A percentile compares a stretch with the other conserved stretches of the same genome.
Conservation (phyloP, 2,329 filamentous ascomycete genomes). For the Emydomyces testavorans region DNA sequence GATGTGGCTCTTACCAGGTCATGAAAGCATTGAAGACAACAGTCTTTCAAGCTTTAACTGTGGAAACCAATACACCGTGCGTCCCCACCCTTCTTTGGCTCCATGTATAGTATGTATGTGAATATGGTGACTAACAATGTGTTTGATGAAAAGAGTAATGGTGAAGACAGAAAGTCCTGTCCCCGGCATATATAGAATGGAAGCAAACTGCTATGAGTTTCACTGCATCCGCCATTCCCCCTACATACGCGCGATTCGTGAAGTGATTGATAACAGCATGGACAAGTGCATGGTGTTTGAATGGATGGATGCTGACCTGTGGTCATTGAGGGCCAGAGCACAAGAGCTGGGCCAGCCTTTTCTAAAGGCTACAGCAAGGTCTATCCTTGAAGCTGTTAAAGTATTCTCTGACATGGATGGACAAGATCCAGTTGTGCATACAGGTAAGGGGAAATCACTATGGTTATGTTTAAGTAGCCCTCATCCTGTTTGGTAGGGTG, state of each 20-base stretch:
- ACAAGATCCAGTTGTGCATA: conserved; percentile 10
- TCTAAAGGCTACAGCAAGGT: conserved; percentile 10
- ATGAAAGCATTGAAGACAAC: conserved; percentile 9
- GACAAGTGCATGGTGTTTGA: conserved; percentile 16
- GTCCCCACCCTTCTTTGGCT: background rate
- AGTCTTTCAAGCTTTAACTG: conserved; percentile 5
- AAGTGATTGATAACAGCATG: conserved; percentile 12
- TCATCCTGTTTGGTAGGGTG: background rate
- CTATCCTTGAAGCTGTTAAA: conserved; percentile 12
- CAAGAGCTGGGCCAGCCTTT: conserved; percentile 2
- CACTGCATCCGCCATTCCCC: conserved; percentile 7
- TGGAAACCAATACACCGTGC: conserved; percentile 8
- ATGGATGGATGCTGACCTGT: conserved; percentile 14
- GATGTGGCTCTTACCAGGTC: conserved; percentile 4
- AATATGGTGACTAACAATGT: conserved; percentile 9
- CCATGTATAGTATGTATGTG: background rate
- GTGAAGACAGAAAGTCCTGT: conserved; percentile 8
- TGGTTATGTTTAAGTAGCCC: background rate
- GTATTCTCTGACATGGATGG: conserved; percentile 15
- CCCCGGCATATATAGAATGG: conserved; percentile 4
- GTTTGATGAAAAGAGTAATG: background rate
- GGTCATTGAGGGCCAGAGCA: conserved; percentile 6
- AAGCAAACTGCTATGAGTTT: conserved; percentile 11
- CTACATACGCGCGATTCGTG: conserved; percentile 9
- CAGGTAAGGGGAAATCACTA: conserved; percentile 3